These are phyloP conservation scores for Botrytis deweyae DNA, from an alignment of 2,329 filamentous ascomycete genomes.

Conservation along the genomic window DNA sequence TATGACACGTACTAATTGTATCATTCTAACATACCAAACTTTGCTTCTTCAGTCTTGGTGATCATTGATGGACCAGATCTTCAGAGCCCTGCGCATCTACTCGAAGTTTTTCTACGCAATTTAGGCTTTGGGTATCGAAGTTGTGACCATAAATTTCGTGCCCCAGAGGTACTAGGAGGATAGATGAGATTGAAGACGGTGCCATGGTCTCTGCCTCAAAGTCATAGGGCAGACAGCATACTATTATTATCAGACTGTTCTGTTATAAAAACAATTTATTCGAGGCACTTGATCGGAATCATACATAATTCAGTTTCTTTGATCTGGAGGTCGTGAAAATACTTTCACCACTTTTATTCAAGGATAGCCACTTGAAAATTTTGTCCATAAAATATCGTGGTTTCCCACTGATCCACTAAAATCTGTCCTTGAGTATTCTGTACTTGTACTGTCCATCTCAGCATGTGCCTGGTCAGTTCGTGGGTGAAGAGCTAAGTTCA, in stretches of 20 bases:
- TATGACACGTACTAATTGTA: neutral
- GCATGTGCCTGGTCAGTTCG: neutral
- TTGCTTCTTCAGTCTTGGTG: constrained; percentile 28
- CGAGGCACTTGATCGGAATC: too few relatives aligned
- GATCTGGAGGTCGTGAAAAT: neutral
- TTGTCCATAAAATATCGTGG: neutral
- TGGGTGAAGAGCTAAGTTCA: neutral
- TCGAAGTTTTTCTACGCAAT: too few relatives aligned
- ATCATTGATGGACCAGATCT: too few relatives aligned
- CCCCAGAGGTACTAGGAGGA: neutral
- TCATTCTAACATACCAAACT: constrained; percentile 25
- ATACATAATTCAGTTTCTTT: too few relatives aligned
- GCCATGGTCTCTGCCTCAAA: neutral
- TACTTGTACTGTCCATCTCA: neutral
- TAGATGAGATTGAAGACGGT: neutral
- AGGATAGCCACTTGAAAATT: neutral
- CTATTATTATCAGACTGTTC: neutral
- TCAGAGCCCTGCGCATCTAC: too few relatives aligned
- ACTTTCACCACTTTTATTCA: neutral
- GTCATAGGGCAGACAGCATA: neutral
- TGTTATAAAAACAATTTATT: neutral
- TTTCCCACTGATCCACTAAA: too few relatives aligned
- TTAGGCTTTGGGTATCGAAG: too few relatives aligned
- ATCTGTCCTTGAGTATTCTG: neutral
- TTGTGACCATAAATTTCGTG: neutral